Evolutionary conservation across 805 yeast genomes (phyloP), one percentile per base, ranked within the genome.

Genomic region (Cyberlindnera maclurae): DNA sequence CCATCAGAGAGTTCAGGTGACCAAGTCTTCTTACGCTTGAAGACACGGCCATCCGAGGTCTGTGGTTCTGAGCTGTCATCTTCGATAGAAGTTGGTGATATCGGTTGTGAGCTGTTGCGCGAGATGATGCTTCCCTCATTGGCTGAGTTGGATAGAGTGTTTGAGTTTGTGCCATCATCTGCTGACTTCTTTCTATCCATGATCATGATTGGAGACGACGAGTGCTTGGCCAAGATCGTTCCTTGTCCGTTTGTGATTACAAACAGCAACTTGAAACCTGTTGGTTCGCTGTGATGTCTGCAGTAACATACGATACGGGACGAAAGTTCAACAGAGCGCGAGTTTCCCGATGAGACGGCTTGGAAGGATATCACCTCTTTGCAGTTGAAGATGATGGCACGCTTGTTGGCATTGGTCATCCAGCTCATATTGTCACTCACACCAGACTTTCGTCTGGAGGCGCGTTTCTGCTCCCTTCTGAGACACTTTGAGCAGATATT

Each of bases 291-390:
- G 61, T 93, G 98, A 61, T 93, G 98, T 47, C 97, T 77, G 63
- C 97, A 93, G 59, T 93, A 90, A 61, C 98, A 90, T 9, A 90
- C 90, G 31, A 93, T 77, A 60, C 98, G 75, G 17, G 96, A 65
- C 15, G 76, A 74, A 4, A 78, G 57, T 36, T 71, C 77, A 15
- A 75, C 52, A 27, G 51, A 54, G 33, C 64, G 65, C 12, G 59
- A 57, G 33, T 50, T 47, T n/a, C 55, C 42, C 12, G 29, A 32
- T 9, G 43, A 22, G 24, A 82, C 79, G 20, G 80, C 68, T 6
- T 85, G 84, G 51, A 83, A 74, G 12, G 86, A 75, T 30, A 87
- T 73, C 17, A 93, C 72, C 61, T 90, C 97, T 53, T 86, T 83
- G 62, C 95, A 85, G 63, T 93, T 90, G 68, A 89, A 86, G 28